phyloP scores from a whole-genome alignment of 2,329 filamentous ascomycete species.

The Eutypa lata region DNA sequence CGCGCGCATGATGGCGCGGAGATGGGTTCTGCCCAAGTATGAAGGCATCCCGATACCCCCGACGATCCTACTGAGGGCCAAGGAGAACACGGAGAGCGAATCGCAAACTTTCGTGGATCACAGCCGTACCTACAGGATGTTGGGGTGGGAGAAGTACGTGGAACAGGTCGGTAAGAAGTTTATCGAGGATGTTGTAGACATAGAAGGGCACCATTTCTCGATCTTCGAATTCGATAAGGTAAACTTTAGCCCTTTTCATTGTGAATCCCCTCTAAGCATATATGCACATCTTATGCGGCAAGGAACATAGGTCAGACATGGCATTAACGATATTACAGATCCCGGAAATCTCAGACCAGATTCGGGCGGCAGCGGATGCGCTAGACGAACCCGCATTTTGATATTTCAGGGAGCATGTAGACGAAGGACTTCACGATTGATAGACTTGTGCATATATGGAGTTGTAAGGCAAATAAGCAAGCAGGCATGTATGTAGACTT shows the following conservation, averaged over 20 bases:
- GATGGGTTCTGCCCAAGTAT: slow-evolving; percentile 25
- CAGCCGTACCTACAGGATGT: slow-evolving; percentile 35
- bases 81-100: background rate
- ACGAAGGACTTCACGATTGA: background rate
- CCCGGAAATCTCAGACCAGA: slow-evolving; percentile 20
- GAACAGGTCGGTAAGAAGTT: slow-evolving; percentile 33
- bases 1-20: slow-evolving; percentile 26
- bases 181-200: slow-evolving; percentile 42
- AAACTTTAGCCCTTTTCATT: background rate
- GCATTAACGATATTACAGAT: slow-evolving; percentile 16
- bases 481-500: no score
- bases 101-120: slow-evolving; percentile 38
- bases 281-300: background rate
- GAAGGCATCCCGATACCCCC: slow-evolving; percentile 30
- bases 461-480: background rate
- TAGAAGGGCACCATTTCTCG: slow-evolving; percentile 50
- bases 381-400: slow-evolving; percentile 18
- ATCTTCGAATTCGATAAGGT: slow-evolving; percentile 28
- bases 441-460: background rate
- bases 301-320: slow-evolving; percentile 2
- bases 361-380: slow-evolving; percentile 20
- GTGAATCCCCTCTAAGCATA: slow-evolving; percentile 4
- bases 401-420: background rate
- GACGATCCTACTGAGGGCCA: slow-evolving; percentile 44
- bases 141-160: slow-evolving; percentile 49